Conservation (phyloP, 83 land plant species). For the Diphasiastrum complanatum region DNA sequence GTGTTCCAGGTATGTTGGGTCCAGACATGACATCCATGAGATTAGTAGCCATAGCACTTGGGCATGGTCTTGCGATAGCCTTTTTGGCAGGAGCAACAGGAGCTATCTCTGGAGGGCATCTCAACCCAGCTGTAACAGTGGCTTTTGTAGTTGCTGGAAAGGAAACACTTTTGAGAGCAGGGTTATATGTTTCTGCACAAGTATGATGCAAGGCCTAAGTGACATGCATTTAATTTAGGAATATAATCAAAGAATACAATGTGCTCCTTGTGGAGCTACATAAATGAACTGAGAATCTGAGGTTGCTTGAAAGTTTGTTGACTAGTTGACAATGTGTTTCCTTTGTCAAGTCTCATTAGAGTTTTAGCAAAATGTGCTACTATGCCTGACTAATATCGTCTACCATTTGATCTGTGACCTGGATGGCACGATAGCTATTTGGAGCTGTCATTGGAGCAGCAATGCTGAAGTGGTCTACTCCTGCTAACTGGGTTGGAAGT, state of each 20-base stretch:
- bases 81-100: constrained; percentile 39
- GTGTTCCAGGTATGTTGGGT: constrained; percentile 28
- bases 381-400: no score
- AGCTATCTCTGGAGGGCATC: constrained; percentile 41
- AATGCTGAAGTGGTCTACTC: constrained; percentile 30
- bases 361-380: no score
- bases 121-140: constrained; percentile 39
- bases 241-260: no score
- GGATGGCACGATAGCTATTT: constrained; percentile 30
- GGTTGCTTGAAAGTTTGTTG: background rate
- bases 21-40: constrained; percentile 26
- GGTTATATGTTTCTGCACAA: constrained; percentile 33
- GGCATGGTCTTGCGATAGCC: constrained; percentile 37
- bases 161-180: constrained; percentile 37
- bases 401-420: no score
- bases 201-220: background rate
- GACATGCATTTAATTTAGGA: background rate
- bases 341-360: no score
- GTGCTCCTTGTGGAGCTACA: background rate
- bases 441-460: constrained; percentile 37
- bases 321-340: no score
- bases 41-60: constrained; percentile 35
- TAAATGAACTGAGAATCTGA: no score
- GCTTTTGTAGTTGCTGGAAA: constrained; percentile 42
- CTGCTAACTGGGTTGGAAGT: constrained; percentile 19